Percentiles rank a stretch among this genome's conserved stretches.
phyloP scores from a whole-genome alignment of 306 rosid genomes.

The Coriaria nepalensis region DNA sequence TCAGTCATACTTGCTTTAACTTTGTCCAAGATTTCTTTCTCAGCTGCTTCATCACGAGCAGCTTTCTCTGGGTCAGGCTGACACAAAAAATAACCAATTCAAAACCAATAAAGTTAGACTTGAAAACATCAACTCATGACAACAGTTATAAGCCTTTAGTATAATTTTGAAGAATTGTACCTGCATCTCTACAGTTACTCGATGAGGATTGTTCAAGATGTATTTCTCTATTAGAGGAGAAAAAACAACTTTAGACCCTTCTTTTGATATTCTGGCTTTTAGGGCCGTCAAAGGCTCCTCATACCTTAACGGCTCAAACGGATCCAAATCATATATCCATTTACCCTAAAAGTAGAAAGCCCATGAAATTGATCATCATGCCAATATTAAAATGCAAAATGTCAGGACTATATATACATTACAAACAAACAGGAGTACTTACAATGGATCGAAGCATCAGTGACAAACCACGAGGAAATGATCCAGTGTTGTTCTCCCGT shows the following conservation, averaged over 20 bases:
- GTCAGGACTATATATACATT: too few species aligned
- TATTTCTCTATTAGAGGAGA: constrained; percentile 81
- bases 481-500: constrained; percentile 94
- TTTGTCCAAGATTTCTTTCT: constrained; percentile 59
- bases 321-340: constrained; percentile 98
- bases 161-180: constrained; percentile 22
- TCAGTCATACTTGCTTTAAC: constrained; percentile 70
- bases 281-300: constrained; percentile 82
- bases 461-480: constrained; percentile 95
- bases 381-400: too few species aligned
- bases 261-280: constrained; percentile 69
- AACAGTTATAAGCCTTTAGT: constrained; percentile 1
- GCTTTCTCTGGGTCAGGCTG: constrained; percentile 96
- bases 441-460: constrained; percentile 94
- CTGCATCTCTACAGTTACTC: constrained; percentile 94
- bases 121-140: constrained; percentile 13
- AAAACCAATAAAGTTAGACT: constrained; percentile 10
- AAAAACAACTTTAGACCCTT: constrained; percentile 82
- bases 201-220: constrained; percentile 75
- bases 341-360: constrained; percentile 45
- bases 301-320: constrained; percentile 84
- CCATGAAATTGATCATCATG: constrained; percentile 2
- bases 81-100: constrained; percentile 16
- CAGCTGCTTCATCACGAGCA: constrained; percentile 71
- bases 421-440: too few species aligned